Conservation (phyloP, 805 yeast species). For the Wickerhamiella bombiphila region DNA sequence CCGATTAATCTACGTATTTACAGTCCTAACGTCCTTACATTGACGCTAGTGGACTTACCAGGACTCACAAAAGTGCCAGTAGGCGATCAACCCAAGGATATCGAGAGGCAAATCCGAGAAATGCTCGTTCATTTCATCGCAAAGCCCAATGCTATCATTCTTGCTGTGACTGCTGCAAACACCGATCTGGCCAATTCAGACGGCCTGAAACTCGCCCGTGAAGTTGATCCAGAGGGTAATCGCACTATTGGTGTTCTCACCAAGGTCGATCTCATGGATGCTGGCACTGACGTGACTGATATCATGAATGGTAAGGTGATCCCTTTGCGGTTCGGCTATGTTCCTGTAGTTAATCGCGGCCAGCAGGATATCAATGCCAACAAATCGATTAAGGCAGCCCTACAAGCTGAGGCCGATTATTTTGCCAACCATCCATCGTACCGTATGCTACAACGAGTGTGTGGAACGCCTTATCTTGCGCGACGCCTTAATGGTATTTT, state of each 20-base stretch:
- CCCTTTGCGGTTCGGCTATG: slow-evolving; percentile 89
- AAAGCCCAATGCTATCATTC: slow-evolving; percentile 87
- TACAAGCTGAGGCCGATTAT: slow-evolving; percentile 63
- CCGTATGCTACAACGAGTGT: slow-evolving; percentile 78
- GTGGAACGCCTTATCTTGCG: slow-evolving; percentile 95
- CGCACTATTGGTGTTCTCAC: slow-evolving; percentile 96
- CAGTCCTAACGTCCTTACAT: slow-evolving; percentile 87
- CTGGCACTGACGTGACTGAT: slow-evolving; percentile 94
- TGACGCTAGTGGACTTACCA: slow-evolving; percentile 91
- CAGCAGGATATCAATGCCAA: slow-evolving; percentile 85
- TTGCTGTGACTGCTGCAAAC: slow-evolving; percentile 93
- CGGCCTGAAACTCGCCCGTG: slow-evolving; percentile 89
- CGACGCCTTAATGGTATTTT: slow-evolving; percentile 80
- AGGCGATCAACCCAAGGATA: slow-evolving; percentile 97
- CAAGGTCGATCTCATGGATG: slow-evolving; percentile 93
- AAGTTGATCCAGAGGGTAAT: slow-evolving; percentile 89
- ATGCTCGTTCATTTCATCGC: slow-evolving; percentile 87
- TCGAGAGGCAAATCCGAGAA: slow-evolving; percentile 84
- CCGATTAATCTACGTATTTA: slow-evolving; percentile 89
- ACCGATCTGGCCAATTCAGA: slow-evolving; percentile 95
- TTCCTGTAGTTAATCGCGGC: slow-evolving; percentile 94
- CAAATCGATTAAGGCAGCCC: slow-evolving; percentile 79
- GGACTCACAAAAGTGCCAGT: slow-evolving; percentile 97
- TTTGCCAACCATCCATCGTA: slow-evolving; percentile 84
- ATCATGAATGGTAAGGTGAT: slow-evolving; percentile 90